phyloP scores from a whole-genome alignment of 306 rosid species.

The Ceratonia siliqua region DNA sequence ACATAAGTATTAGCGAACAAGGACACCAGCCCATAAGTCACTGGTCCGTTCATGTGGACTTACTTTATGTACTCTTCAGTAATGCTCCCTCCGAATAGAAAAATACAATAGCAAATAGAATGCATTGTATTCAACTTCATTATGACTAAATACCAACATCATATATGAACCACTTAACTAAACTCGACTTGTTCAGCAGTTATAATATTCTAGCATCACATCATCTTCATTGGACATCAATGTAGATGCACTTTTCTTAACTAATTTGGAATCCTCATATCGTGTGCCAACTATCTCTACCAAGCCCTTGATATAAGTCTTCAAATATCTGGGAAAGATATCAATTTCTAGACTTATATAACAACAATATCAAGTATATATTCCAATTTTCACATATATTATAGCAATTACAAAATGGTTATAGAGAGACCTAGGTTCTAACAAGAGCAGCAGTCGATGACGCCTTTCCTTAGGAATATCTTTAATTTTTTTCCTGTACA shows the following conservation, averaged over 20 bases:
- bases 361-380: slow-evolving; percentile 3
- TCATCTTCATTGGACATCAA: slow-evolving; percentile 43
- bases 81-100: background rate
- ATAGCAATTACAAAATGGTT: slow-evolving; percentile 3
- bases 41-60: background rate
- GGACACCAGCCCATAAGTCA: background rate
- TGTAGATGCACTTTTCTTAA: slow-evolving; percentile 57
- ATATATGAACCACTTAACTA: slow-evolving; percentile 31
- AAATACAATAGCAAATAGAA: background rate
- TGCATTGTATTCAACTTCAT: slow-evolving; percentile 18
- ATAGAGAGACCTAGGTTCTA: slow-evolving; percentile 62
- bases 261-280: slow-evolving; percentile 70
- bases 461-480: slow-evolving; percentile 85
- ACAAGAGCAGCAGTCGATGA: slow-evolving; percentile 59
- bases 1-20: background rate
- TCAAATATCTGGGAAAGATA: slow-evolving; percentile 38
- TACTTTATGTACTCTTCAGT: background rate
- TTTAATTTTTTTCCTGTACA: slow-evolving; percentile 82
- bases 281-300: slow-evolving; percentile 83
- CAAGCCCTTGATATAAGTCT: slow-evolving; percentile 83
- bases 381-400: background rate
- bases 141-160: slow-evolving; percentile 23
- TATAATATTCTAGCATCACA: slow-evolving; percentile 54
- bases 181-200: slow-evolving; percentile 80
- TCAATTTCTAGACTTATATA: slow-evolving; percentile 31